Evolutionary conservation across 208 protist genomes (phyloP).

Genomic region (Acanthamoeba sp.): DNA sequence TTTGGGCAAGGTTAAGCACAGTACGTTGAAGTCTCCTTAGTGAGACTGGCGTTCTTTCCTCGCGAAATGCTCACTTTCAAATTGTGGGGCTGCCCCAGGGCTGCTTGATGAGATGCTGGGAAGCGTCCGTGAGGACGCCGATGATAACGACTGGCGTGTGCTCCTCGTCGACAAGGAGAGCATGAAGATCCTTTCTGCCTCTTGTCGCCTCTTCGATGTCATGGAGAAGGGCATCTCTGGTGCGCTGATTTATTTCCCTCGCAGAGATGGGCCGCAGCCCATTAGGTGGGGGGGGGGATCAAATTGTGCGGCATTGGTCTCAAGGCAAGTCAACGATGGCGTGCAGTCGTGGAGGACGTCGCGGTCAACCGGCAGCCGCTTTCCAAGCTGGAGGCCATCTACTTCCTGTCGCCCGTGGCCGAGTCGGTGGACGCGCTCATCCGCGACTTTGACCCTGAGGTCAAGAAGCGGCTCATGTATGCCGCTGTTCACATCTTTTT

Average conservation of each 20-base stretch:
- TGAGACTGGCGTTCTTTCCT: background rate
- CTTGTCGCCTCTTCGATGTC: slow-evolving; percentile 25
- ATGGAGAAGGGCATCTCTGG: slow-evolving; percentile 19
- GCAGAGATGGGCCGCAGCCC: too few species aligned
- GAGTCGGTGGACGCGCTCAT: slow-evolving; percentile 49
- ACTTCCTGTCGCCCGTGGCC: background rate
- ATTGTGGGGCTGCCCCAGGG: background rate
- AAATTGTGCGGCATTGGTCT: background rate
- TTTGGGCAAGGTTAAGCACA: background rate
- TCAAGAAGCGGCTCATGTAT: slow-evolving; percentile 21
- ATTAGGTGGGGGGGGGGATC: too few species aligned
- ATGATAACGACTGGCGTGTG: background rate
- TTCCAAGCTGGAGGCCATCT: slow-evolving; percentile 47
- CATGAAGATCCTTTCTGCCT: slow-evolving; percentile 27
- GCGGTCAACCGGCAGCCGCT: slow-evolving; percentile 19
- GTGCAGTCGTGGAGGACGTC: slow-evolving; percentile 13
- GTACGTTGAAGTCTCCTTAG: background rate
- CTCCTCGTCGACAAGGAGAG: slow-evolving; percentile 30
- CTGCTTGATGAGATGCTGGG: slow-evolving; percentile 28
- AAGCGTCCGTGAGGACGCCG: background rate
- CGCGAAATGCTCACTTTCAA: background rate
- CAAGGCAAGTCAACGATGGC: background rate
- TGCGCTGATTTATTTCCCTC: background rate
- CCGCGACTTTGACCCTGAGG: slow-evolving; percentile 34
- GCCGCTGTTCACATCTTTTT: slow-evolving; percentile 14